Evolutionary conservation across 495 filamentous ascomycete genomes (phyloP).

Genomic region (Aspergillus diversus): DNA sequence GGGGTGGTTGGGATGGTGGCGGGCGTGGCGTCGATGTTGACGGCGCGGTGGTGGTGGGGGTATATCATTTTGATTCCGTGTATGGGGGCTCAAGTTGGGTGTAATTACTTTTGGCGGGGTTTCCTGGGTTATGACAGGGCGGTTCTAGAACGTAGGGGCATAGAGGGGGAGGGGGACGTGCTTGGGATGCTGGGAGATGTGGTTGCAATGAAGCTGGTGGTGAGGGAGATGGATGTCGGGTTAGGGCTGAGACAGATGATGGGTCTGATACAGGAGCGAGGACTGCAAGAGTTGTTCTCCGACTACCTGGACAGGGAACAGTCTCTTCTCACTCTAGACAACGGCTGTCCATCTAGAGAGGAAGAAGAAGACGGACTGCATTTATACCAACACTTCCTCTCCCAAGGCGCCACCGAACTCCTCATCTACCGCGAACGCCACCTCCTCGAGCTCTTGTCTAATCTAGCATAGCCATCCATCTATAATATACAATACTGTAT

Average conservation of each 20-base stretch:
- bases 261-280: too few relatives aligned
- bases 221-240: not conserved
- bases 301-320: too few relatives aligned
- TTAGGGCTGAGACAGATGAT: too few relatives aligned
- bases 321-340: too few relatives aligned
- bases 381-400: slow-evolving; percentile 35
- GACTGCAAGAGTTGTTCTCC: too few relatives aligned
- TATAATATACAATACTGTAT: slow-evolving; percentile 26
- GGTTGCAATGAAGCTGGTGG: not conserved
- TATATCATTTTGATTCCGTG: slow-evolving; percentile 51
- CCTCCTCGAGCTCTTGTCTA: slow-evolving; percentile 37
- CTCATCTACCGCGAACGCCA: slow-evolving; percentile 49
- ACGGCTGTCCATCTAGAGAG: not conserved
- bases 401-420: slow-evolving; percentile 28
- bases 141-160: too few relatives aligned
- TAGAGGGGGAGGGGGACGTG: slow-evolving; percentile 45
- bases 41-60: slow-evolving; percentile 51
- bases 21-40: slow-evolving; percentile 52
- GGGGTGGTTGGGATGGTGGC: slow-evolving; percentile 47
- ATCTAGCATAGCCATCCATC: not conserved
- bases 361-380: slow-evolving; percentile 10
- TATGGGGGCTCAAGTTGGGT: slow-evolving; percentile 42
- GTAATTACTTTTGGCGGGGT: slow-evolving; percentile 54
- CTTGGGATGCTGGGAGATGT: slow-evolving; percentile 35
- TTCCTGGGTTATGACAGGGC: too few relatives aligned